Evolutionary conservation across 1,284 basidiomycete genomes (phyloP).

Genomic region (Ustilago cynodontis): DNA sequence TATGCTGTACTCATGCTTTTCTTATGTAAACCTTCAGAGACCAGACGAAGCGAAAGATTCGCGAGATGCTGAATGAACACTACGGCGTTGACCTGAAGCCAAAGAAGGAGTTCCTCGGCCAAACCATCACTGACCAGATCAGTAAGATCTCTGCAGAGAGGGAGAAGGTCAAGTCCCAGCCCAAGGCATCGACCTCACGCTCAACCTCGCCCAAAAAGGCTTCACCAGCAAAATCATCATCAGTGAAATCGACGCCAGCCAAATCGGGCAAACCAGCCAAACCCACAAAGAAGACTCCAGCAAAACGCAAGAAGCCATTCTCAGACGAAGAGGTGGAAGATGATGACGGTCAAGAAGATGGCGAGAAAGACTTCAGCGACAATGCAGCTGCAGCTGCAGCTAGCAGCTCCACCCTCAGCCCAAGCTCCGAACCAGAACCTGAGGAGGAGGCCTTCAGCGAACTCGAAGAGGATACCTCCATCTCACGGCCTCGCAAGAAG

Average conservation of each 20-base stretch:
- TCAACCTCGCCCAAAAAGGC: conserved; percentile 16
- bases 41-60: conserved; percentile 25
- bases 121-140: conserved; percentile 18
- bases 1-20: not conserved
- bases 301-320: conserved; percentile 17
- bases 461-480: conserved; percentile 40
- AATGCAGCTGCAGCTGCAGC: not conserved
- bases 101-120: conserved; percentile 31
- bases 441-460: conserved; percentile 27
- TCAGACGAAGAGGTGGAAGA: conserved; percentile 6
- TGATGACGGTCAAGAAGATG: conserved; percentile 1
- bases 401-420: not conserved
- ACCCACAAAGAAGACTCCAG: conserved; percentile 3
- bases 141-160: not conserved
- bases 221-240: conserved; percentile 5
- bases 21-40: conserved; percentile 10
- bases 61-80: conserved; percentile 26
- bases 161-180: not conserved
- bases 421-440: conserved; percentile 1
- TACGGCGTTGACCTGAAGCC: conserved; percentile 36
- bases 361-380: not conserved
- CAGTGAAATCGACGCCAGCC: not conserved
- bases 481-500: conserved; percentile 21
- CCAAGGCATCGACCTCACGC: conserved; percentile 9
- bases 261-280: conserved; percentile 5